phyloP scores from a whole-genome alignment of 768 basidiomycete species.

The Macrolepiota albuminosa region DNA sequence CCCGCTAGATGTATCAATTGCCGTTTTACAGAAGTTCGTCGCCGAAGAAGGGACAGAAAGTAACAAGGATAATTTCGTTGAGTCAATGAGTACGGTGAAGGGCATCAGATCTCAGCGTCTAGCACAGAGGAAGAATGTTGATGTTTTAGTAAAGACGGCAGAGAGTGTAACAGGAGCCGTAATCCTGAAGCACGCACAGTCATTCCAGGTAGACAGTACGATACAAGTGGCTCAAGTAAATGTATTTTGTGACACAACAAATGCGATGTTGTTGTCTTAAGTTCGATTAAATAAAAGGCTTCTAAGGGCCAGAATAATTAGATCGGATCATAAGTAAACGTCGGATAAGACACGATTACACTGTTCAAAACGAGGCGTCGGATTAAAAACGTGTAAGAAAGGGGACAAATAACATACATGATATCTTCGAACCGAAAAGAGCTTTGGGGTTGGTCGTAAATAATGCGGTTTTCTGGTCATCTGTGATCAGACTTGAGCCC shows the following conservation, averaged over 20 bases:
- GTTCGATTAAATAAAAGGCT: not conserved
- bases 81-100: not conserved
- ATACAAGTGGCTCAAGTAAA: not conserved
- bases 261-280: not conserved
- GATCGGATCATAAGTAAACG: not conserved
- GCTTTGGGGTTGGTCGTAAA: conserved; percentile 16
- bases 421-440: conserved; percentile 17
- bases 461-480: conserved; percentile 12
- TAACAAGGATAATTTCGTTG: not conserved
- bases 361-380: not conserved
- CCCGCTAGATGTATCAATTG: conserved; percentile 9
- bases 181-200: not conserved
- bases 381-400: not conserved
- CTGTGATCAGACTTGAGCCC: conserved; percentile 10
- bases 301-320: not conserved
- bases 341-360: not conserved
- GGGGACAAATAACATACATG: conserved; percentile 3
- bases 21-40: conserved; percentile 5
- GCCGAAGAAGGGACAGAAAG: not conserved
- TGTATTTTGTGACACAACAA: not conserved
- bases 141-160: not conserved
- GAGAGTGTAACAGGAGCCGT: not conserved
- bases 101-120: conserved; percentile 1
- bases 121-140: not conserved
- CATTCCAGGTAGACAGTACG: not conserved